Conservation (phyloP, 1,284 basidiomycete genomes). For the Pterulicium gracile region DNA sequence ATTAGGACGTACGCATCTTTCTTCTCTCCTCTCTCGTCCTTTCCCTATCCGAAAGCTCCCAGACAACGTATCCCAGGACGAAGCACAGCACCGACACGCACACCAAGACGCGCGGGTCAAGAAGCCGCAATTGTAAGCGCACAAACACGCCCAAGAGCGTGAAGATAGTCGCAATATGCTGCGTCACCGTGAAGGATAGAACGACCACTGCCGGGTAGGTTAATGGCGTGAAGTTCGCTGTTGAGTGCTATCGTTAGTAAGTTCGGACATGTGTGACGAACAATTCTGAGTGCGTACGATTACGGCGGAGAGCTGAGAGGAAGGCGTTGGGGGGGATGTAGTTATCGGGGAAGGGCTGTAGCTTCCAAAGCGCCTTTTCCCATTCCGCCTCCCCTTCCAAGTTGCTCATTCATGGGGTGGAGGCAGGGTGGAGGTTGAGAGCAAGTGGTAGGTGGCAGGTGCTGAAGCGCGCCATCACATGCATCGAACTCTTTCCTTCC, state of each 20-base stretch:
- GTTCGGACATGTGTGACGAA: conserved; percentile 4
- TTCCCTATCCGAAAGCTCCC: conserved; percentile 42
- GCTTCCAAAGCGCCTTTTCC: conserved; percentile 82
- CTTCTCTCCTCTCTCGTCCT: conserved; percentile 13
- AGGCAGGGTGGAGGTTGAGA: conserved; percentile 9
- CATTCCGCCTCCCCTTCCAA: conserved; percentile 51
- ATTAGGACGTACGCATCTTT: conserved; percentile 21
- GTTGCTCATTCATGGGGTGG: conserved; percentile 8
- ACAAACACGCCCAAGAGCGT: conserved; percentile 78
- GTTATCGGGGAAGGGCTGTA: conserved; percentile 74
- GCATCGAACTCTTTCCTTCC: no score
- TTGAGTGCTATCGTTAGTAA: conserved; percentile 11
- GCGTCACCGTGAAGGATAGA: conserved; percentile 72
- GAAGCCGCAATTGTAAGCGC: conserved; percentile 47
- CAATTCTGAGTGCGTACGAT: conserved; percentile 44
- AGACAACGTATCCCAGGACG: conserved; percentile 46
- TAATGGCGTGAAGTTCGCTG: conserved; percentile 71
- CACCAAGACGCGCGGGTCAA: conserved; percentile 64
- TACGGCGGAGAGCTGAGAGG: conserved; percentile 65
- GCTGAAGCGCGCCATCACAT: no score
- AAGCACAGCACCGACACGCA: conserved; percentile 56
- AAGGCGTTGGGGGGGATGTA: conserved; percentile 76
- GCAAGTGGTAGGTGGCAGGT: no score
- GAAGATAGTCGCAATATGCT: conserved; percentile 74
- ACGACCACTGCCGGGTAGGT: conserved; percentile 66